phyloP scores from a whole-genome alignment of 139 green algal species.

The Auxenochlorella pyrenoidosa region DNA sequence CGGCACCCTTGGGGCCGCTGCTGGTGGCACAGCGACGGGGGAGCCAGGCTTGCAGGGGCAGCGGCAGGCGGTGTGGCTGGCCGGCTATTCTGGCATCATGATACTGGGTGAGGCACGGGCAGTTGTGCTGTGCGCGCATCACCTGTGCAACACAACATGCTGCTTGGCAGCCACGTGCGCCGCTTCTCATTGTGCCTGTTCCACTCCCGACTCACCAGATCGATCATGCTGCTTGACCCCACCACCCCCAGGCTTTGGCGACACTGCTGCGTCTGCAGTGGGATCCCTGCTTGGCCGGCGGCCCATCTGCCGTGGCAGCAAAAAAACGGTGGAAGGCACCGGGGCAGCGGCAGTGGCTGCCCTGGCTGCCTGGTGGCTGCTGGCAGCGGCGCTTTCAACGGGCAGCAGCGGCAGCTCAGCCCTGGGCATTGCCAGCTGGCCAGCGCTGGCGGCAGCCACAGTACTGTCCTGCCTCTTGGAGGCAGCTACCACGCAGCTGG shows the following conservation, averaged over 20 bases:
- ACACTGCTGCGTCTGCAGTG: constrained; percentile 64
- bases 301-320: constrained; percentile 47
- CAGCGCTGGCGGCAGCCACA: constrained; percentile 50
- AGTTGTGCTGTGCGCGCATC: background rate
- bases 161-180: background rate
- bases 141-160: too few relatives aligned
- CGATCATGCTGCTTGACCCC: background rate
- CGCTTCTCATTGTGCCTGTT: background rate
- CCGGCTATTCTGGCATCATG: constrained; percentile 68
- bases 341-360: constrained; percentile 55
- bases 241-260: constrained; percentile 34
- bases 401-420: background rate
- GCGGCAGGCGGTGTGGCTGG: constrained; percentile 19
- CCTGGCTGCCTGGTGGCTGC: constrained; percentile 56
- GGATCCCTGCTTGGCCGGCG: constrained; percentile 52
- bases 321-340: constrained; percentile 84
- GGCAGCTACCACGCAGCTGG: constrained; percentile 80
- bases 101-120: constrained; percentile 56
- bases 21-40: background rate
- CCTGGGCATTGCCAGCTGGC: constrained; percentile 15
- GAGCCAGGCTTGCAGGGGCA: background rate
- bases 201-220: background rate
- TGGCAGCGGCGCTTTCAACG: constrained; percentile 34
- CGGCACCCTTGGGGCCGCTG: background rate
- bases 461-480: constrained; percentile 72